phyloP scores from a whole-genome alignment of 148 eudicot genomes.

The Selenicereus undatus region DNA sequence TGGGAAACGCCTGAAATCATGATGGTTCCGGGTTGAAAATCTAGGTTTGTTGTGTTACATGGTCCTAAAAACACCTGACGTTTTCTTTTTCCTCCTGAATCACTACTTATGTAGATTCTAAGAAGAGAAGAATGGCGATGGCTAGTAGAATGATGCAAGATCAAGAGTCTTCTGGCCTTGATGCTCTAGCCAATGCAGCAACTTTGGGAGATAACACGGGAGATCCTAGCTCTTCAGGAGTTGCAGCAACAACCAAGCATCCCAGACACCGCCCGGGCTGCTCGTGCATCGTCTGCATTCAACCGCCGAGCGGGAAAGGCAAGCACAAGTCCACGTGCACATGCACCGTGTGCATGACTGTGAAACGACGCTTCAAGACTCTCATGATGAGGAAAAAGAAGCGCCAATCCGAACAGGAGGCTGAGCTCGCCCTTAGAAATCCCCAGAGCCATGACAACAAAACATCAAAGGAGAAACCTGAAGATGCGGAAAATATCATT shows the following conservation, averaged over 20 bases:
- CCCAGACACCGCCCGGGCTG: slow-evolving; percentile 82
- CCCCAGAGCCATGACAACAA: slow-evolving; percentile 28
- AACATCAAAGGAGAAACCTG: slow-evolving; percentile 45
- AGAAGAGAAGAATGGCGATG: slow-evolving; percentile 41
- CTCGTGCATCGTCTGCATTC: slow-evolving; percentile 77
- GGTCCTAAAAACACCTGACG: background rate
- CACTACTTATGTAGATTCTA: slow-evolving; percentile 36
- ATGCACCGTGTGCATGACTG: slow-evolving; percentile 72
- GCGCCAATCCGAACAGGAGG: slow-evolving; percentile 62
- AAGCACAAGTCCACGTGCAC: slow-evolving; percentile 70
- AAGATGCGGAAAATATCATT: background rate
- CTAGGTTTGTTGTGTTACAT: too few species aligned
- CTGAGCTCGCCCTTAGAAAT: slow-evolving; percentile 48
- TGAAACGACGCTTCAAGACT: slow-evolving; percentile 75
- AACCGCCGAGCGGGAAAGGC: slow-evolving; percentile 80
- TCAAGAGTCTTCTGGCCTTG: slow-evolving; percentile 42
- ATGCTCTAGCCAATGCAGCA: slow-evolving; percentile 45
- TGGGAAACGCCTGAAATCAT: background rate
- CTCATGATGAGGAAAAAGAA: slow-evolving; percentile 72
- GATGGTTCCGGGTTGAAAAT: too few species aligned
- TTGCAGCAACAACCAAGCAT: slow-evolving; percentile 70
- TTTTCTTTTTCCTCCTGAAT: slow-evolving; percentile 8
- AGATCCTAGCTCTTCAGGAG: slow-evolving; percentile 41
- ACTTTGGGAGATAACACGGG: slow-evolving; percentile 34
- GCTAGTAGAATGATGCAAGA: slow-evolving; percentile 38